Percentiles rank a stretch among this genome's conserved stretches.
Conservation (phyloP, 768 basidiomycete species). For the Russula earlei region DNA sequence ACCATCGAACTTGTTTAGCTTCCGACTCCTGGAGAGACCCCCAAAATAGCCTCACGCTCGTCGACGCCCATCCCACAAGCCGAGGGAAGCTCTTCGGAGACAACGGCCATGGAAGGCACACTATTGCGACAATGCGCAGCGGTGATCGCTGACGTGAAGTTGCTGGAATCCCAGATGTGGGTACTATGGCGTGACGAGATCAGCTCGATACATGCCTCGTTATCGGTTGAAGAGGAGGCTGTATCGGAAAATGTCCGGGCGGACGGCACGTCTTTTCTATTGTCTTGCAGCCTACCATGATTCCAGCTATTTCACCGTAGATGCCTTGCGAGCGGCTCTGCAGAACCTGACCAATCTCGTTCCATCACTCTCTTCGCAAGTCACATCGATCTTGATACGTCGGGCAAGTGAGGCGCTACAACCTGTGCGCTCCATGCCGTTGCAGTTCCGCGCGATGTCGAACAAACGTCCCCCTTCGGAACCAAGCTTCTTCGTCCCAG, state of each 20-base stretch:
- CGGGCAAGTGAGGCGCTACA: constrained; percentile 82
- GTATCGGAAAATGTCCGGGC: constrained; percentile 27
- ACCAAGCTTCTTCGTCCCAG: constrained; percentile 78
- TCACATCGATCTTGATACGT: constrained; percentile 60
- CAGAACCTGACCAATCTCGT: constrained; percentile 40
- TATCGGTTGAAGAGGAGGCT: constrained; percentile 24
- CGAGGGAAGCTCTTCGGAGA: constrained; percentile 47
- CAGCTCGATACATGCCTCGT: constrained; percentile 46
- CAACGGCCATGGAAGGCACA: constrained; percentile 51
- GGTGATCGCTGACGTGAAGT: constrained; percentile 58
- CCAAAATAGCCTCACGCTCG: constrained; percentile 32
- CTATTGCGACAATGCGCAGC: constrained; percentile 54
- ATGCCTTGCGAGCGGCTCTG: constrained; percentile 47
- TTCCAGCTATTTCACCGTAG: constrained; percentile 27
- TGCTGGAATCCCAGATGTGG: constrained; percentile 41
- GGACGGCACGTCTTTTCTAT: constrained; percentile 39
- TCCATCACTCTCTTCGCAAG: constrained; percentile 50
- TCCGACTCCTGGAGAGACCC: not conserved
- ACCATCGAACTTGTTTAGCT: not conserved
- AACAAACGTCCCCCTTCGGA: constrained; percentile 62
- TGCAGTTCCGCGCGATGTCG: constrained; percentile 82
- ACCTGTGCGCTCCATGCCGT: constrained; percentile 79
- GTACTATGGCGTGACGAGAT: constrained; percentile 66
- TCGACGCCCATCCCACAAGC: constrained; percentile 41
- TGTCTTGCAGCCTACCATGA: not conserved